Conservation (phyloP, 208 protist species). For the Trypanosoma theileri region DNA sequence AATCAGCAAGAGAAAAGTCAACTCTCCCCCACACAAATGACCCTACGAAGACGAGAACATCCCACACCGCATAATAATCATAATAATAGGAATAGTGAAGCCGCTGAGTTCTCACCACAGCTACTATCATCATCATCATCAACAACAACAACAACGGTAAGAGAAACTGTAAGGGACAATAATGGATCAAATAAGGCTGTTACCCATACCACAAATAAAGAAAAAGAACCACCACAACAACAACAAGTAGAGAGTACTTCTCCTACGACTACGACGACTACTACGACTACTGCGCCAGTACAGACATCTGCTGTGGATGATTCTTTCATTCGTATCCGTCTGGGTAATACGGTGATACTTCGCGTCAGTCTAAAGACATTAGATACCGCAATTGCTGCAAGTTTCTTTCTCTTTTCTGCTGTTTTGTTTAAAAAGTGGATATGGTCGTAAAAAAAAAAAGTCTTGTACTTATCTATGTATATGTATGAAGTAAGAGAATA, state of each 20-base stretch:
- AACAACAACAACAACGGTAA: not conserved
- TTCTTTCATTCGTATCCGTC: conserved; percentile 10
- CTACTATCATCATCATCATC: not conserved
- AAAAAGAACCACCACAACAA: no score
- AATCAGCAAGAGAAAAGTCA: no score
- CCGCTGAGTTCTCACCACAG: no score
- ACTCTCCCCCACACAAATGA: no score
- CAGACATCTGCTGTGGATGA: no score
- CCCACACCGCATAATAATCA: no score
- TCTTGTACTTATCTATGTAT: not conserved
- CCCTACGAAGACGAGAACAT: no score
- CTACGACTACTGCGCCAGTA: no score
- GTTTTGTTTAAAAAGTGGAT: conserved; percentile 25
- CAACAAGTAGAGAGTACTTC: no score
- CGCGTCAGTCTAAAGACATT: conserved; percentile 3
- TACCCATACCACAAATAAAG: not conserved
- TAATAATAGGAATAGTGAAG: no score
- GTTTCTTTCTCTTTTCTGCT: conserved; percentile 9
- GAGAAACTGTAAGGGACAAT: not conserved
- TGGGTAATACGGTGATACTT: not conserved
- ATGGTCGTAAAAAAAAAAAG: conserved; percentile 1
- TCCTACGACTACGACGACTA: no score
- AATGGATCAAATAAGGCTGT: not conserved
- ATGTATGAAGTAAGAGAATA: not conserved
- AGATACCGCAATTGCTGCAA: conserved; percentile 11